phyloP scores from a whole-genome alignment of 2,329 filamentous ascomycete species.

The Pezicula rhizophila region DNA sequence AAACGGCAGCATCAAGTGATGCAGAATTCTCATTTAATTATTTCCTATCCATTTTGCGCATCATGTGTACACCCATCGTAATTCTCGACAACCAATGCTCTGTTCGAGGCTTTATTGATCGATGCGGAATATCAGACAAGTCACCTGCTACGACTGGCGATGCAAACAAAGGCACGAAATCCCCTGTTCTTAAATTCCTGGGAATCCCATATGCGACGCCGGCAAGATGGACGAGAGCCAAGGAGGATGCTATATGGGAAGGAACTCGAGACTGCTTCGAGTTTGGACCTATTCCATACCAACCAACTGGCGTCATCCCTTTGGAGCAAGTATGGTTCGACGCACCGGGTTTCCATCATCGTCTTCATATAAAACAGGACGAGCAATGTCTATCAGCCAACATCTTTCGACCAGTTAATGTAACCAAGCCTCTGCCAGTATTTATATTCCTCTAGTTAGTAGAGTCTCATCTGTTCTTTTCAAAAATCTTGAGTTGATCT shows the following conservation, averaged over 20 bases:
- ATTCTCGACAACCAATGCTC: too few species aligned
- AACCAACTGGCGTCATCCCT: background rate
- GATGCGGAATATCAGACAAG: too few species aligned
- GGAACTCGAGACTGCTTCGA: background rate
- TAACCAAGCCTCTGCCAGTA: background rate
- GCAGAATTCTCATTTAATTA: too few species aligned
- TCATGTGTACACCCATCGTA: too few species aligned
- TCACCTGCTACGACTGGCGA: too few species aligned
- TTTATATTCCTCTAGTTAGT: background rate
- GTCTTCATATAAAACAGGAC: background rate
- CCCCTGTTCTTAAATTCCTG: background rate
- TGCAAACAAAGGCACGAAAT: too few species aligned
- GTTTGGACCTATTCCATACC: background rate
- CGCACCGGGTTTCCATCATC: background rate
- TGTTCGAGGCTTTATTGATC: too few species aligned
- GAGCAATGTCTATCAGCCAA: background rate
- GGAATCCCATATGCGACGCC: conserved; percentile 1
- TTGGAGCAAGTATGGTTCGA: background rate
- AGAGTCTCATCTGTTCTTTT: background rate
- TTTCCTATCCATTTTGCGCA: too few species aligned
- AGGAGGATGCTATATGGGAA: conserved; percentile 12
- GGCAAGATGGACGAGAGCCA: conserved; percentile 17
- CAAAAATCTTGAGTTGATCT: background rate
- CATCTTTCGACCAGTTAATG: background rate
- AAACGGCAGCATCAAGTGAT: too few species aligned